A percentile compares a stretch with the other conserved stretches of the same genome.
Evolutionary conservation across 2,329 filamentous ascomycete genomes (phyloP).

Genomic region (Madurella fahalii): DNA sequence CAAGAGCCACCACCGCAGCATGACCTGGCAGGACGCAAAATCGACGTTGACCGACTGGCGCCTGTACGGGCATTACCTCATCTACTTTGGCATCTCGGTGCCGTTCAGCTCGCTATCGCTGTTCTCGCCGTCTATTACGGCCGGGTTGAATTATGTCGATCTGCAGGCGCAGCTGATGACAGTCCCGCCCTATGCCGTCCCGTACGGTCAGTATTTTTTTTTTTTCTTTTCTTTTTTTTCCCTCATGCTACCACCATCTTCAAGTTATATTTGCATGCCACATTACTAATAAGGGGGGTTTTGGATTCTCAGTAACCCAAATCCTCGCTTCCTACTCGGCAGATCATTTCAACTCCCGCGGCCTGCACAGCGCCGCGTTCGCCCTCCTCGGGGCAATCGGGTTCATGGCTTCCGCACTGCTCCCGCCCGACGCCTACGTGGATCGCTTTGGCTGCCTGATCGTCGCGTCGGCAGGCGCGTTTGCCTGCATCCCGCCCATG

Average conservation of each 20-base stretch:
- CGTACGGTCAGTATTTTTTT: slow-evolving; percentile 43
- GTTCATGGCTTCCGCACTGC: slow-evolving; percentile 59
- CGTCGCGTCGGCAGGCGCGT: slow-evolving; percentile 61
- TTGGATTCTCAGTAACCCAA: slow-evolving; percentile 33
- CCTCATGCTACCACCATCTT: not conserved
- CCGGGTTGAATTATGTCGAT: slow-evolving; percentile 47
- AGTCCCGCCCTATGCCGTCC: slow-evolving; percentile 60
- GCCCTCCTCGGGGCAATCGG: slow-evolving; percentile 43
- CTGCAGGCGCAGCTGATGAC: slow-evolving; percentile 63
- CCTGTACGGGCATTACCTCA: slow-evolving; percentile 63
- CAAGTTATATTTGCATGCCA: too few species aligned
- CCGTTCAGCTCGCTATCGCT: slow-evolving; percentile 58
- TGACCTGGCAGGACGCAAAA: slow-evolving; percentile 65
- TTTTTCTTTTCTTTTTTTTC: not conserved
- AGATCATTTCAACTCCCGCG: slow-evolving; percentile 56
- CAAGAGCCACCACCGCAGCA: slow-evolving; percentile 56
- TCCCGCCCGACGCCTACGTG: slow-evolving; percentile 56
- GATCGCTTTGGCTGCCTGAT: slow-evolving; percentile 67
- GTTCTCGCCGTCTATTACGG: slow-evolving; percentile 59
- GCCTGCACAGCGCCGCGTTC: slow-evolving; percentile 40
- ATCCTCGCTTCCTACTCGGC: slow-evolving; percentile 52
- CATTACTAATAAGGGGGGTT: not conserved
- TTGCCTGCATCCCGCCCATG: slow-evolving; percentile 65
- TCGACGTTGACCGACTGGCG: slow-evolving; percentile 62
- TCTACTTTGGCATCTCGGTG: slow-evolving; percentile 48